A percentile compares a stretch with the other conserved stretches of the same genome.
These are phyloP conservation scores for Albophoma yamanashiensis DNA, from an alignment of 2,329 filamentous ascomycete species.

Conservation along the genomic window DNA sequence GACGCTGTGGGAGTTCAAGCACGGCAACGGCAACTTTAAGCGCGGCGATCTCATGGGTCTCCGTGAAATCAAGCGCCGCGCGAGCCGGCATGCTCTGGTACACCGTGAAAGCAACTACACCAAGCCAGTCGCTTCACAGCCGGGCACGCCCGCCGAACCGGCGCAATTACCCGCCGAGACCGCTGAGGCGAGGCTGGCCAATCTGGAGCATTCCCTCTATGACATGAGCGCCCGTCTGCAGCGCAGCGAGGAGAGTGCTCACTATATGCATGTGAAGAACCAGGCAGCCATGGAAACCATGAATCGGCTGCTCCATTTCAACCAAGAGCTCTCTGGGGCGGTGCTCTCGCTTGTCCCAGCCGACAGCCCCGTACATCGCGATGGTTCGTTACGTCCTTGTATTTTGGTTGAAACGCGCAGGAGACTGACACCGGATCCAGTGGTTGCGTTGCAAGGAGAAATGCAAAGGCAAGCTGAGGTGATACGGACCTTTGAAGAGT, in stretches of 20 bases:
- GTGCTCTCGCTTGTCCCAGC: slow-evolving; percentile 63
- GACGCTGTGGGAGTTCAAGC: slow-evolving; percentile 97
- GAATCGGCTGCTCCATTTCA: slow-evolving; percentile 60
- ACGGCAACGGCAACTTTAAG: slow-evolving; percentile 95
- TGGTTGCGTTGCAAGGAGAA: slow-evolving; percentile 45
- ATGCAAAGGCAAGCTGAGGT: slow-evolving; percentile 51
- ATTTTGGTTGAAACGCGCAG: neutral
- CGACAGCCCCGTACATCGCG: slow-evolving; percentile 69
- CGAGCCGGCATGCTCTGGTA: slow-evolving; percentile 85
- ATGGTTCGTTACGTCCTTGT: slow-evolving; percentile 49
- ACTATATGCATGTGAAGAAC: slow-evolving; percentile 70
- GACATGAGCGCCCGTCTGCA: slow-evolving; percentile 68
- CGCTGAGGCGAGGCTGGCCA: slow-evolving; percentile 61
- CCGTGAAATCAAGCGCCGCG: slow-evolving; percentile 89
- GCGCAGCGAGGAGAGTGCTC: slow-evolving; percentile 73
- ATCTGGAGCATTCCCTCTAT: slow-evolving; percentile 72
- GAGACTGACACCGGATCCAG: slow-evolving; percentile 19
- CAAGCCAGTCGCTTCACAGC: slow-evolving; percentile 66
- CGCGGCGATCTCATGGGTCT: slow-evolving; percentile 84
- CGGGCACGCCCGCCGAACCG: slow-evolving; percentile 74
- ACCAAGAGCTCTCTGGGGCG: slow-evolving; percentile 70
- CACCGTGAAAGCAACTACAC: slow-evolving; percentile 80
- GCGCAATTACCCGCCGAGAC: slow-evolving; percentile 63
- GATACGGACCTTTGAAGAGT: slow-evolving; percentile 47
- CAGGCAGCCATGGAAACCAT: slow-evolving; percentile 75